Evolutionary conservation across 305 asterid genomes (phyloP), one percentile per base, ranked within the genome.

Genomic region (Solanum chacoense): DNA sequence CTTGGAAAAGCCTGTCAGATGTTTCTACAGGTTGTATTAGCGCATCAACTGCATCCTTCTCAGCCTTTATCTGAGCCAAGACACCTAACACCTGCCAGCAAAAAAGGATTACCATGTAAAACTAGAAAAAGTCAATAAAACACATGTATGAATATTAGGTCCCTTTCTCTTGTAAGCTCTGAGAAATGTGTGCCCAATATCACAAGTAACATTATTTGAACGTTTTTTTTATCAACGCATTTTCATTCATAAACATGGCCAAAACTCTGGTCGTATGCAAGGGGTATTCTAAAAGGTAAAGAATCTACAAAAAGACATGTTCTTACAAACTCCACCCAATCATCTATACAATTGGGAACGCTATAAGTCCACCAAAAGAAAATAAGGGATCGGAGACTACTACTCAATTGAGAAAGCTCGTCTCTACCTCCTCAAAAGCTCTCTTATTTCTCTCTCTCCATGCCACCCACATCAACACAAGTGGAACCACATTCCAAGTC

Each of bases 11-110:
- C 93, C 96, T 92, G 89, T 97, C 97, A 91, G 96, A 96, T 81
- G 93, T 94, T 93, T 95, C 99, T 79, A 94, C 95, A 88, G 99
- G 98, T 90, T 91, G 96, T 76, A 93, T 85, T 93, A 97, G 92
- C 34, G 92, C 94, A 90, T 97, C 99, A 87, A 96, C 94, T 26
- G 94, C 89, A 91, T 91, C 98, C 90, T 96, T 97, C 89, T 97
- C 99, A 40, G 96, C 93, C 91, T 95, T 95, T 77, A 97, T 88
- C 93, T 96, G 99, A 91, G 97, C 99, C 91, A 95, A 91, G 87
- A 95, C 99, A 88, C 98, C 98, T 73, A 96, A 91, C 84, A 95
- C 94, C 98, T 97, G 95, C 88, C 89, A 81, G 88, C 80, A 89
- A 88, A 79, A 45, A 78, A 88, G 31, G 34, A 16, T 59, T 89